phyloP scores from a whole-genome alignment of 2,329 filamentous ascomycete species.

The Chalaropsis thielavioides region DNA sequence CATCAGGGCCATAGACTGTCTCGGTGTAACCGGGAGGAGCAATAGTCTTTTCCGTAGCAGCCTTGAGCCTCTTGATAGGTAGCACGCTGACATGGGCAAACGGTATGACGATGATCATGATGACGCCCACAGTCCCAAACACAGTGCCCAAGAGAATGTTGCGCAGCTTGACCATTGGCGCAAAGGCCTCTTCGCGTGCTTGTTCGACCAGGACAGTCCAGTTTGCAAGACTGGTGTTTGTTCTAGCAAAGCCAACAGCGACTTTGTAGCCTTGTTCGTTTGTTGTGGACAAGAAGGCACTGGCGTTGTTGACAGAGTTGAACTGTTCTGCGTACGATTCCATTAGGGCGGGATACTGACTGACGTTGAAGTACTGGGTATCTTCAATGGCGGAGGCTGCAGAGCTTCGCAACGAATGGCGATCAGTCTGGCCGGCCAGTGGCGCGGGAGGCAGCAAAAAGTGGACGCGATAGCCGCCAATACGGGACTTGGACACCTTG shows the following conservation, averaged over 20 bases:
- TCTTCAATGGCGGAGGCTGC: conserved; percentile 14
- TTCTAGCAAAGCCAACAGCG: conserved; percentile 66
- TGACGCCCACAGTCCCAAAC: conserved; percentile 63
- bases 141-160: conserved; percentile 72
- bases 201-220: conserved; percentile 79
- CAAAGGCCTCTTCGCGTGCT: conserved; percentile 56
- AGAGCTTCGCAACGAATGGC: conserved; percentile 33
- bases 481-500: conserved; percentile 19
- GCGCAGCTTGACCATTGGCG: conserved; percentile 59
- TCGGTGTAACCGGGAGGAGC: conserved; percentile 47
- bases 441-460: conserved; percentile 46
- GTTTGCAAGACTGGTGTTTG: conserved; percentile 52
- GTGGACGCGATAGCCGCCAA: conserved; percentile 28
- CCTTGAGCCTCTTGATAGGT: conserved; percentile 62
- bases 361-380: conserved; percentile 39
- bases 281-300: conserved; percentile 48
- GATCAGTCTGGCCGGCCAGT: conserved; percentile 28
- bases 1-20: conserved; percentile 27
- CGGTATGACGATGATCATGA: conserved; percentile 58
- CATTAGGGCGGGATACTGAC: conserved; percentile 47
- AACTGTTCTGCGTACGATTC: conserved; percentile 42
- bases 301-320: conserved; percentile 47
- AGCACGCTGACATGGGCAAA: conserved; percentile 69
- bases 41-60: conserved; percentile 60
- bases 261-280: conserved; percentile 60